A percentile compares a stretch with the other conserved stretches of the same genome.
phyloP scores from a whole-genome alignment of 2,329 filamentous ascomycete species.

The Xylaria multiplex region DNA sequence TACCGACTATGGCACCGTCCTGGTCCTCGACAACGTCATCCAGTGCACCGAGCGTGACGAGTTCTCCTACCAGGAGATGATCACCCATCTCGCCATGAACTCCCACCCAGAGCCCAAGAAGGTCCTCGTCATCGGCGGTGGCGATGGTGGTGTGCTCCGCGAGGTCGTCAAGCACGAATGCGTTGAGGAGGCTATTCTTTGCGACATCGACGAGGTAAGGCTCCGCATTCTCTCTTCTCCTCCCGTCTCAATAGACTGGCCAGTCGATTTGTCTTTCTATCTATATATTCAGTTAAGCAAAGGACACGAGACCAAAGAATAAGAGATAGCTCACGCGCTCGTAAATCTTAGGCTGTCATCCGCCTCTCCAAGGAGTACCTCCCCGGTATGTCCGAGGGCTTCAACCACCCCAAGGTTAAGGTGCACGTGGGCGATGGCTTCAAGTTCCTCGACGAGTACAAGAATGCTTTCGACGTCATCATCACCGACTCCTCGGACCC shows the following conservation, averaged over 20 bases:
- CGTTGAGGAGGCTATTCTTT: constrained; percentile 94
- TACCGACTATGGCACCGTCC: constrained; percentile 93
- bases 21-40: constrained; percentile 98
- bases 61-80: constrained; percentile 99
- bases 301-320: neutral
- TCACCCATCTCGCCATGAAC: constrained; percentile 98
- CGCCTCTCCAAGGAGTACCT: constrained; percentile 98
- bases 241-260: constrained; percentile 50
- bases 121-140: constrained; percentile 97
- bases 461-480: constrained; percentile 98
- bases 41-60: constrained; percentile 98
- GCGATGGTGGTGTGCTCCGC: constrained; percentile 95
- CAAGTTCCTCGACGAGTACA: constrained; percentile 96
- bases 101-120: constrained; percentile 98
- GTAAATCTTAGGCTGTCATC: constrained; percentile 77
- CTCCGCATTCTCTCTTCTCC: constrained; percentile 48
- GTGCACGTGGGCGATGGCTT: constrained; percentile 96
- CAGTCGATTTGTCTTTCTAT: neutral
- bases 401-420: constrained; percentile 92
- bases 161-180: constrained; percentile 99
- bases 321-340: constrained; percentile 1
- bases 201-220: constrained; percentile 92
- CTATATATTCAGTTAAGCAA: neutral
- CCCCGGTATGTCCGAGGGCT: constrained; percentile 90
- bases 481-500: constrained; percentile 99